Evolutionary conservation across 768 basidiomycete species (phyloP), one percentile per base, ranked within the genome.

Genomic region (Leccinum incarnatum): DNA sequence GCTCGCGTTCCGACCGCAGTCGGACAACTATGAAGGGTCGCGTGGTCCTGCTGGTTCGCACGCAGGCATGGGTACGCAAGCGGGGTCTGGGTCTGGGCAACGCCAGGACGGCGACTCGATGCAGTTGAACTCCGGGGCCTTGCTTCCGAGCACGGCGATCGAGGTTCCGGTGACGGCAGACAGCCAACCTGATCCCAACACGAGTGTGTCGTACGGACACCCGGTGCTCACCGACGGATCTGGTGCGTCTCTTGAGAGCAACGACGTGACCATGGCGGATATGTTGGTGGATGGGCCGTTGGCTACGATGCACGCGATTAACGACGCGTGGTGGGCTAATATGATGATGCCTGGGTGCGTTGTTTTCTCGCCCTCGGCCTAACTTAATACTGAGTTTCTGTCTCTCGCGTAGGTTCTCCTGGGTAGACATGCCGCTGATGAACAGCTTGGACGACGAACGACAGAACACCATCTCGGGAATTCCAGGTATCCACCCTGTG

Each of bases 331-430:
- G 82, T 91, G 88, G 89, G 73, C 80, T 47, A 88, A 82, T 51
- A 87, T 90, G 85, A 88, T 91, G 89, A 89, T 92, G 87, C 90
- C 90, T 37, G 90, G 90, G 86, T 62, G 1, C 45, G 54, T 56
- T 15, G 29, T 29, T 52, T 5, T 11, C 2, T 10, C 11, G 0
- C 14, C 7, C n/a, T 6, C 5, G 5, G 21, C 4, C n/a, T 2
- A 17, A 3, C 27, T 14, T 17, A 1, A 53, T 7, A 17, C 37
- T 49, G 51, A 58, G 1, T 3, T 5, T 5, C 9, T 11, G 15
- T 30, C 2, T 21, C 15, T 47, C 40, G 19, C 15, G 34, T 37
- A 73, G 72, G 27, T 73, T 73, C 51, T 74, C 72, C 3, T 73
- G 72, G 72, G 70, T 72, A 0, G 72, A 73, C 1, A 65, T 53